A percentile compares a stretch with the other conserved stretches of the same genome.
Evolutionary conservation across 441 rosid genomes (phyloP).

Genomic region (Francoa sonchifolia): DNA sequence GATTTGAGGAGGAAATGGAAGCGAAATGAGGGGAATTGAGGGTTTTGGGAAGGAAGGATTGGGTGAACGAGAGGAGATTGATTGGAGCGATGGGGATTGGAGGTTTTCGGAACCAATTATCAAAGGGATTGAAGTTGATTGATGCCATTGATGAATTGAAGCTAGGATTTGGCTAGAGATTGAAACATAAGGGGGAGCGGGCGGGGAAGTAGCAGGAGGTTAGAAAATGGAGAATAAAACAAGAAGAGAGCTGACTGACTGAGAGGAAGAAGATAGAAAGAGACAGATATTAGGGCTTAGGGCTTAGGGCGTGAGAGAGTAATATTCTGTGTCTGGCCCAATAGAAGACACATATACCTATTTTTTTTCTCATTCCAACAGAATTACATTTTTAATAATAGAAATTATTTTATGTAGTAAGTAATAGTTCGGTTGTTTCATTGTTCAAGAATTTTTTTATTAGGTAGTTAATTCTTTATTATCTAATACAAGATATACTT

Average conservation of each 20-base stretch:
- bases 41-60: conserved; percentile 19
- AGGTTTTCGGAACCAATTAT: conserved; percentile 69
- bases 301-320: too few relatives aligned
- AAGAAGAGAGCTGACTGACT: too few relatives aligned
- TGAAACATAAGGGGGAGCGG: background rate
- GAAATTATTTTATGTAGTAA: too few relatives aligned
- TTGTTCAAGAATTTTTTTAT: too few relatives aligned
- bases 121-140: conserved; percentile 62
- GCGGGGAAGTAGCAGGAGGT: background rate
- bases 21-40: conserved; percentile 36
- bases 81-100: conserved; percentile 43
- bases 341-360: too few relatives aligned
- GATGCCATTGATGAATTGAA: conserved; percentile 42
- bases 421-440: too few relatives aligned
- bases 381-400: too few relatives aligned
- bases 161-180: background rate
- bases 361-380: too few relatives aligned
- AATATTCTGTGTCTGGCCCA: too few relatives aligned
- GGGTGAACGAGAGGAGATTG: conserved; percentile 27
- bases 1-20: conserved; percentile 29
- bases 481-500: too few relatives aligned
- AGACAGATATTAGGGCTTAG: background rate
- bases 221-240: background rate
- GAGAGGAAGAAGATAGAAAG: background rate
- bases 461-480: too few relatives aligned